Evolutionary conservation across 257 asterid genomes (phyloP).

Genomic region (Mentha longifolia): DNA sequence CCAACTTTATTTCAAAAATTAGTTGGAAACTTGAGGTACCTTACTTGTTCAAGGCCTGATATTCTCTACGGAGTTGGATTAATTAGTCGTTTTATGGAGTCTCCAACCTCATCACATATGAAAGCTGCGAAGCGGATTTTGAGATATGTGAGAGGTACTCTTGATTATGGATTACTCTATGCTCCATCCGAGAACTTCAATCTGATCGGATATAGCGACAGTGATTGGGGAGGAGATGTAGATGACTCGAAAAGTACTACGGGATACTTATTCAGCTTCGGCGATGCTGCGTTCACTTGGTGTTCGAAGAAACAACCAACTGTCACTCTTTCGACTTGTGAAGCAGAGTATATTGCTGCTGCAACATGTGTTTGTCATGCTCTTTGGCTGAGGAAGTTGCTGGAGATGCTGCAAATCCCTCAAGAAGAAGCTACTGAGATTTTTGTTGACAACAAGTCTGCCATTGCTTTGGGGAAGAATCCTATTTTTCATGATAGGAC

Average conservation of each 20-base stretch:
- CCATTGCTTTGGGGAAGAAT: too few species aligned
- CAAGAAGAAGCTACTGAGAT: constrained; percentile 8
- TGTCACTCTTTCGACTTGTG: constrained; percentile 35
- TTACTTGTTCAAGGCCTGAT: too few species aligned
- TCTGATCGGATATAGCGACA: neutral
- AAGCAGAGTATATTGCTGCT: constrained; percentile 27
- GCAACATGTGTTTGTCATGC: constrained; percentile 32
- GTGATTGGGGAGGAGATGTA: neutral
- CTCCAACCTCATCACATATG: neutral
- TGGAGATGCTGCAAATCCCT: constrained; percentile 5
- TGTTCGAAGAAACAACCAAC: neutral
- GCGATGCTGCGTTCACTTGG: neutral
- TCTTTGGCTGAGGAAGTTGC: constrained; percentile 17
- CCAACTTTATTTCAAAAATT: too few species aligned
- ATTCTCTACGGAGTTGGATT: neutral
- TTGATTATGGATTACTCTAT: neutral
- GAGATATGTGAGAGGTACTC: neutral
- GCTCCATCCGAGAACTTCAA: neutral
- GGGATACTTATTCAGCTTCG: neutral
- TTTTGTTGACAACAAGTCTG: too few species aligned
- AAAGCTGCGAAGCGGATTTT: neutral
- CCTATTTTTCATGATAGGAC: constrained; percentile 31
- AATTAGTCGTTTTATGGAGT: neutral
- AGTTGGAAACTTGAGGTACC: too few species aligned
- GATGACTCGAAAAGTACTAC: too few species aligned